Evolutionary conservation across 257 asterid genomes (phyloP), one percentile per base, ranked within the genome.

Genomic region (Scutellaria baicalensis): DNA sequence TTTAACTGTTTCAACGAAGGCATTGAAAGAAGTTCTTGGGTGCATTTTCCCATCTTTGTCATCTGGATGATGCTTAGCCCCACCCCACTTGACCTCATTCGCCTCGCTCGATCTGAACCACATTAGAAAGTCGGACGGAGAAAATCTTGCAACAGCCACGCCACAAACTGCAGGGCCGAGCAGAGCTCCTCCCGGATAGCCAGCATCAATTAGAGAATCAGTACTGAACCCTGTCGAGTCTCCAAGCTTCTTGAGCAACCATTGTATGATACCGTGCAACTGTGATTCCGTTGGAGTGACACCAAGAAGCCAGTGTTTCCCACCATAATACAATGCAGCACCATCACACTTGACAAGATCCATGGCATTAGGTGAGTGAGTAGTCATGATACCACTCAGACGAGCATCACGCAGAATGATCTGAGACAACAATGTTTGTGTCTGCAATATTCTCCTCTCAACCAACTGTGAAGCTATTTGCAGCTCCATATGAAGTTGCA

Each of bases 311-410:
- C 88, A 88, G 77, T 86, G 82, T 64, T 79, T 82, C 54, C 84
- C 88, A 59, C 74, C 39, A n/a, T 70, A 79, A 42, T 65, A 78
- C 14, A 88, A 51, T 42, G 92, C 86, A 44, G 86, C 90, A 9
- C 95, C 92, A 49, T 85, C 88, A 43, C 92, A 88, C 66, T 77
- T 88, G 5, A 88, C 87, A 47, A 88, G 88, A 76, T 88, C 85
- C 83, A 73, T 80, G 44, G 85, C 74, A 70, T 66, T 88, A 51
- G 88, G 95, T 9, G 88, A 80, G 35, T 77, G 89, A 23, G 79
- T 82, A 23, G 79, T 82, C 42, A 88, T 77, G 17, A 88, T 76
- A 2, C 86, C 81, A 33, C 64, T 59, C 3, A 92, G n/a, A n/a
- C n/a, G 90, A 69, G 84, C 76, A 42, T 82, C 86, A 7, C 84